Evolutionary conservation across 108 stramenopile genomes (phyloP).

Genomic region (Conticribra guillardii): DNA sequence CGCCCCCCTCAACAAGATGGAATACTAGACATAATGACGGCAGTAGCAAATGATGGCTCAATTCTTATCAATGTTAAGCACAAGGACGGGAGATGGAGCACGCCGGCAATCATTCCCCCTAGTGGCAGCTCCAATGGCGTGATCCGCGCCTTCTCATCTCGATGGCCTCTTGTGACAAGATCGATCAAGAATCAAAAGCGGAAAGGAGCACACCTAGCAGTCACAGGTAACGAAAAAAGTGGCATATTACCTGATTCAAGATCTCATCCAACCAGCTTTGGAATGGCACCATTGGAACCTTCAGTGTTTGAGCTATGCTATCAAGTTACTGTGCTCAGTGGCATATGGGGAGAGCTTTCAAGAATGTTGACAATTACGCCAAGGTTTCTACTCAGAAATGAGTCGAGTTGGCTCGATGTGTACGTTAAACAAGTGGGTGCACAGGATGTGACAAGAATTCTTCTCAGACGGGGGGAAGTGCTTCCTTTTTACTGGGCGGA

Average conservation of each 20-base stretch:
- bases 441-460: slow-evolving; percentile 41
- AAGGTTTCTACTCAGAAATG: slow-evolving; percentile 66
- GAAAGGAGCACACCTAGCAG: neutral
- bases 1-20: slow-evolving; percentile 15
- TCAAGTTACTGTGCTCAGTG: slow-evolving; percentile 56
- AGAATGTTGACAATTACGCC: slow-evolving; percentile 58
- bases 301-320: slow-evolving; percentile 67
- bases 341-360: slow-evolving; percentile 78
- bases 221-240: slow-evolving; percentile 19
- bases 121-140: slow-evolving; percentile 60
- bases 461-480: slow-evolving; percentile 42
- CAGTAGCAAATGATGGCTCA: slow-evolving; percentile 23
- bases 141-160: slow-evolving; percentile 51
- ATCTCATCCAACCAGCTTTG: neutral
- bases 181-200: neutral
- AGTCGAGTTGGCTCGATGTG: slow-evolving; percentile 51
- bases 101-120: slow-evolving; percentile 50
- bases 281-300: slow-evolving; percentile 31
- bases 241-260: no score
- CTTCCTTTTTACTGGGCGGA: slow-evolving; percentile 75
- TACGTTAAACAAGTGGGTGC: slow-evolving; percentile 73
- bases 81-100: slow-evolving; percentile 61
- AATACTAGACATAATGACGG: slow-evolving; percentile 20
- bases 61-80: slow-evolving; percentile 19
- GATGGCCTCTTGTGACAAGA: slow-evolving; percentile 63